Base-by-base conservation (phyloP, 768 basidiomycete genomes). In the Termitomyces sp. region DNA sequence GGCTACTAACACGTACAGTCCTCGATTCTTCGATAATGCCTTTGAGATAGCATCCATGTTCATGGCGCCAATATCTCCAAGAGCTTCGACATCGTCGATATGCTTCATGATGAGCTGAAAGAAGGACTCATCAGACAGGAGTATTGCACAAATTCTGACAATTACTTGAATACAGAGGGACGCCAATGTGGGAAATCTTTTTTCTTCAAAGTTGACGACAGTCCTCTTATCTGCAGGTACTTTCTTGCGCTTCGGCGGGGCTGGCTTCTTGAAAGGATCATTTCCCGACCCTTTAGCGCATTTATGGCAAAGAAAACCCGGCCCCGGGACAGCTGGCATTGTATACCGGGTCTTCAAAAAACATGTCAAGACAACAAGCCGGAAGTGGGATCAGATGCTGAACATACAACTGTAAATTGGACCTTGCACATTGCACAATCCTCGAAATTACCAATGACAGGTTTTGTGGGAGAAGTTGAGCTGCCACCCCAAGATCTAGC, bases 31-130 rank as follows among this genome's bases (percentile, higher is more conserved):
- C 9, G 89, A 86, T 22, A 97, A 75, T 4, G 91, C 86, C 68
- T 87, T 91, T 14, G 89, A 81, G 47, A 98, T 89, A 42, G 86
- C 84, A 58, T 94, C 86, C 76, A 93, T 77, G 67, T 95, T 98
- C 70, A 92, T 69, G 1, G 82, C 64, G 0, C 94, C 94, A 51
- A 98, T 90, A 65, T 96, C 88, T 0, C 96, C 96, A 16, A 95
- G 72, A 0, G 88, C 86, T 61, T 93, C 92, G 6, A 98, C 87
- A 63, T 96, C 91, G 56, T 94, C 82, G 56, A 98, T 96, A 67
- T 92, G 84, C 57, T 83, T 82, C 18, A 89, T 87, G 56, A 98
- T 86, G 24, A 97, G 74, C 90, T 94, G 53, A 7, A 58, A 10
- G 26, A 58, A 10, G 26, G 49, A 26, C 20, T 44, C 10, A 39